Conservation (phyloP, 495 filamentous ascomycete species). For the Immersiella caudata region DNA sequence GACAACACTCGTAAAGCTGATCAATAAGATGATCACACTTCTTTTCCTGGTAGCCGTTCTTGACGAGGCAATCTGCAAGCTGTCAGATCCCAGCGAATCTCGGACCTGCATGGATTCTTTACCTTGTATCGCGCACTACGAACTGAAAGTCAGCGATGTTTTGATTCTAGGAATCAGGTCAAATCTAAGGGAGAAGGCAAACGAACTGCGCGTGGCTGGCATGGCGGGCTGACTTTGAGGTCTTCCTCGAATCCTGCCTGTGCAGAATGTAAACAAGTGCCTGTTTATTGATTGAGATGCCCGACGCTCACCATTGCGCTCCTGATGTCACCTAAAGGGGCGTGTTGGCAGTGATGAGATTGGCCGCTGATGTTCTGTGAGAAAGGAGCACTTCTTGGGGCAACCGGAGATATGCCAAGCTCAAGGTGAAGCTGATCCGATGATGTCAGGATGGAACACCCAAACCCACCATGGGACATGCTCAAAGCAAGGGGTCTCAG, state of each 20-base stretch:
- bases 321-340: background rate
- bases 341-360: no score
- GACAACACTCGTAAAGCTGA: slow-evolving; percentile 94
- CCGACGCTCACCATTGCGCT: slow-evolving; percentile 1
- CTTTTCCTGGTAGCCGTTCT: slow-evolving; percentile 83
- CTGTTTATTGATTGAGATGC: background rate
- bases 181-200: slow-evolving; percentile 14
- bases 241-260: slow-evolving; percentile 62
- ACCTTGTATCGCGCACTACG: slow-evolving; percentile 90
- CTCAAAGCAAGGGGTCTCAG: background rate
- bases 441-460: slow-evolving; percentile 5
- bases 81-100: background rate
- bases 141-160: slow-evolving; percentile 13
- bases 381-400: background rate
- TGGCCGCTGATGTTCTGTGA: background rate
- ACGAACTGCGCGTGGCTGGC: slow-evolving; percentile 85
- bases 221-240: slow-evolving; percentile 74
- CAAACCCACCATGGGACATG: background rate
- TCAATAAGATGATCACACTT: slow-evolving; percentile 82
- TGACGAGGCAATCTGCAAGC: slow-evolving; percentile 72
- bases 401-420: background rate
- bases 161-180: slow-evolving; percentile 16
- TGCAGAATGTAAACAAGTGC: background rate
- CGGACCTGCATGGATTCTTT: slow-evolving; percentile 16
- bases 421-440: background rate